Conservation (phyloP, 2,329 filamentous ascomycete genomes). For the Epicoccum sorghinum region DNA sequence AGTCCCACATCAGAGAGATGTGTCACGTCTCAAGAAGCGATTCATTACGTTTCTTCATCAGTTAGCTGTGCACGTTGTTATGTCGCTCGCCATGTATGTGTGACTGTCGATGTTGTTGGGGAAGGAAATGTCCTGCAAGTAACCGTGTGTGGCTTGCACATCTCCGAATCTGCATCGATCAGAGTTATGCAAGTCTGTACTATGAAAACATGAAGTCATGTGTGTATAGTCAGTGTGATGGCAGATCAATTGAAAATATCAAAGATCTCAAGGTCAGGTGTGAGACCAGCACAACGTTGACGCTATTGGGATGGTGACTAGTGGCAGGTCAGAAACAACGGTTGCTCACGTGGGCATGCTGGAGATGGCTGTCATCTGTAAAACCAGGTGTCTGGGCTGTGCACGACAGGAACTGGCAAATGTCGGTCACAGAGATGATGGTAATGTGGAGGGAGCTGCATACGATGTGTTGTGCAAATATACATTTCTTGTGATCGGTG, state of each 20-base stretch:
- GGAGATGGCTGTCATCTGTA: background rate
- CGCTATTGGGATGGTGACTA: background rate
- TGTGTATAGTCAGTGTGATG: too few species aligned
- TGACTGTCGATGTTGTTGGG: background rate
- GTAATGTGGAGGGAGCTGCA: background rate
- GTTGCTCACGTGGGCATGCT: constrained; percentile 3
- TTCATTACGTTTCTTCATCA: constrained; percentile 5
- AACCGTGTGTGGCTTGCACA: constrained; percentile 3
- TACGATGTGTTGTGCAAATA: background rate
- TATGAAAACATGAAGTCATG: background rate
- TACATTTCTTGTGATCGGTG: background rate
- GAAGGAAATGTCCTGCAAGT: background rate
- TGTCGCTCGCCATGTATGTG: background rate
- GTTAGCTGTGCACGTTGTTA: background rate
- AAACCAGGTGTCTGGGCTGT: constrained; percentile 9
- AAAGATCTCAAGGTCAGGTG: background rate
- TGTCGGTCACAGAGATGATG: background rate
- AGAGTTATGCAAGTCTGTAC: background rate
- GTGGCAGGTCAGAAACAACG: background rate
- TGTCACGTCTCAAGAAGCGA: background rate
- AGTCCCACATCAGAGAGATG: background rate
- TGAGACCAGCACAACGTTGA: background rate
- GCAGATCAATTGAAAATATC: background rate
- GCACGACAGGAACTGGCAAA: constrained; percentile 2
- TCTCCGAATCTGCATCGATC: background rate